phyloP scores from a whole-genome alignment of 306 rosid species.

The Sicyos edulis region DNA sequence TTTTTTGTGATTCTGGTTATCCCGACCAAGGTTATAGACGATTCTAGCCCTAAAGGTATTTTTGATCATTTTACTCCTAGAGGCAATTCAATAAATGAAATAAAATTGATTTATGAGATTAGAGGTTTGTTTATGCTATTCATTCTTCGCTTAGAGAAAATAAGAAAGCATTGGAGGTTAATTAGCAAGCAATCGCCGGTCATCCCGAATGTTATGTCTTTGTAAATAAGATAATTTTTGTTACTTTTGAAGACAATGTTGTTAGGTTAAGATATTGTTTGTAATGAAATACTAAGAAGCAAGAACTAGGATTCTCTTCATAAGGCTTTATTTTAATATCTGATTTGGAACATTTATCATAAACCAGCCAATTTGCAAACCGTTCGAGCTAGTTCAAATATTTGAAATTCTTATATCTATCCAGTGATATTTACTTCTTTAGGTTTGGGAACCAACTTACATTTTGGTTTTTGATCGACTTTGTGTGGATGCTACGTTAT shows the following conservation, averaged over 20 bases:
- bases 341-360: constrained; percentile 1
- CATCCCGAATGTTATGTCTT: no score
- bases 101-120: no score
- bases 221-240: no score
- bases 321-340: background rate
- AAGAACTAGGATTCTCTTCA: background rate
- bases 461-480: background rate
- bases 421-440: background rate
- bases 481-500: background rate
- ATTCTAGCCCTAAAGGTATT: no score
- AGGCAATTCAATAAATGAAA: no score
- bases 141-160: no score
- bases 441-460: background rate
- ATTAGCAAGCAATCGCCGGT: no score
- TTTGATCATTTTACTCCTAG: no score
- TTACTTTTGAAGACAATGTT: constrained; percentile 1
- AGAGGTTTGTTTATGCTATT: no score
- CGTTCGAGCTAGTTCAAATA: background rate
- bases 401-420: background rate
- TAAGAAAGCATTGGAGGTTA: no score
- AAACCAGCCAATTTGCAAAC: constrained; percentile 9
- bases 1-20: no score
- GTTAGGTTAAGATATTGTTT: background rate
- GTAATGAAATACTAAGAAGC: background rate
- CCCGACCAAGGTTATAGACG: no score